Conservation (phyloP, 768 basidiomycete genomes). For the Psilocybe subaeruginosa region DNA sequence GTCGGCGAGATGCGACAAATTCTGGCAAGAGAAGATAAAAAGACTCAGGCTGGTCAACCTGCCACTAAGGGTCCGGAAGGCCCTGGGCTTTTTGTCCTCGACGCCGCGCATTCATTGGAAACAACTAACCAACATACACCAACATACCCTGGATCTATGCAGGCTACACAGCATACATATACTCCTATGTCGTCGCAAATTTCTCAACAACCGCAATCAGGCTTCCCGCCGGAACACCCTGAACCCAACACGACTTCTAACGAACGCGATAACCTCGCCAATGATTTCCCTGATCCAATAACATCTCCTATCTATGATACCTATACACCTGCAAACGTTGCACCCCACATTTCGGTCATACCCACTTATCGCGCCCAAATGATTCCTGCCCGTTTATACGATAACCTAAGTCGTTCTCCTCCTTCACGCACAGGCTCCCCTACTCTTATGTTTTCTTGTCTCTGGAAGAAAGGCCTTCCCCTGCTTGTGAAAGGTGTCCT, state of each 20-base stretch:
- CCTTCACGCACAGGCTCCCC: neutral
- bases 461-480: conserved; percentile 76
- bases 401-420: conserved; percentile 6
- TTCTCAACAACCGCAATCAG: neutral
- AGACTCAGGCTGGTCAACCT: neutral
- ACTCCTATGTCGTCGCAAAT: neutral
- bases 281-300: conserved; percentile 22
- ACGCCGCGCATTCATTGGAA: neutral
- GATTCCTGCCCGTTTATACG: conserved; percentile 27
- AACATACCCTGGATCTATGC: neutral
- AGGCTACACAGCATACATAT: neutral
- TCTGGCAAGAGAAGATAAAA: conserved; percentile 25
- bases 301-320: conserved; percentile 21
- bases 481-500: conserved; percentile 74
- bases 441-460: conserved; percentile 9
- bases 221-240: neutral
- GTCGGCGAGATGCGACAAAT: conserved; percentile 72
- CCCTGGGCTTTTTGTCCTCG: neutral
- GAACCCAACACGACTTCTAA: neutral
- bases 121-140: neutral
- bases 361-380: conserved; percentile 22
- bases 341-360: conserved; percentile 30
- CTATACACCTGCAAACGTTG: conserved; percentile 30
- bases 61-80: neutral
- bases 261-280: neutral